Conservation (phyloP, 305 asterid species). For the Solanum aculeatissimum region DNA sequence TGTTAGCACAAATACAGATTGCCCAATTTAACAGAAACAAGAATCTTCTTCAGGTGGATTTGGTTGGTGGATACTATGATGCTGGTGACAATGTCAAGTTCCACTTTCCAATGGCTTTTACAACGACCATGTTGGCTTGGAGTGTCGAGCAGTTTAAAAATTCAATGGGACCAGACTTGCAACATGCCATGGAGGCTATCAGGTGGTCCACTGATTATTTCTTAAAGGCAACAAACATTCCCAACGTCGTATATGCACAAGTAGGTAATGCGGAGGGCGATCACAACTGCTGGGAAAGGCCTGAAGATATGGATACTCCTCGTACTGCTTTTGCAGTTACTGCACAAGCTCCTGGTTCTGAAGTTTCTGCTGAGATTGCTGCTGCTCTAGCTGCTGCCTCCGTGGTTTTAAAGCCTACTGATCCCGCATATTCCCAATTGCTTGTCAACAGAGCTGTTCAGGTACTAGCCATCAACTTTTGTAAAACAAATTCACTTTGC, state of each 20-base stretch:
- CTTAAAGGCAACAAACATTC: slow-evolving; percentile 43
- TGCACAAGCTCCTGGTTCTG: slow-evolving; percentile 55
- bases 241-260: slow-evolving; percentile 37
- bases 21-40: neutral
- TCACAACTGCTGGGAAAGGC: slow-evolving; percentile 64
- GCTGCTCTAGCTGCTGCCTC: slow-evolving; percentile 70
- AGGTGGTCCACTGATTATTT: slow-evolving; percentile 63
- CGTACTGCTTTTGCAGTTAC: slow-evolving; percentile 38
- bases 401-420: slow-evolving; percentile 19
- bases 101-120: slow-evolving; percentile 53
- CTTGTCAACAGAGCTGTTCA: slow-evolving; percentile 45
- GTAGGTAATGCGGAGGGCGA: slow-evolving; percentile 58
- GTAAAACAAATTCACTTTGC: neutral
- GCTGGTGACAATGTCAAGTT: slow-evolving; percentile 69
- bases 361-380: slow-evolving; percentile 65
- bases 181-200: slow-evolving; percentile 30
- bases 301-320: slow-evolving; percentile 70
- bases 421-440: slow-evolving; percentile 23
- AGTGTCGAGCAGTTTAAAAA: slow-evolving; percentile 36
- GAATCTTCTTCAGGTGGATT: slow-evolving; percentile 21
- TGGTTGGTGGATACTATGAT: slow-evolving; percentile 64
- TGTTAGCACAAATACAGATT: neutral
- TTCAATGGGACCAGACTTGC: slow-evolving; percentile 20
- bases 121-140: slow-evolving; percentile 62
- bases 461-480: slow-evolving; percentile 1